phyloP scores from a whole-genome alignment of 257 asterid genomes.

The Anisodus acutangulus region DNA sequence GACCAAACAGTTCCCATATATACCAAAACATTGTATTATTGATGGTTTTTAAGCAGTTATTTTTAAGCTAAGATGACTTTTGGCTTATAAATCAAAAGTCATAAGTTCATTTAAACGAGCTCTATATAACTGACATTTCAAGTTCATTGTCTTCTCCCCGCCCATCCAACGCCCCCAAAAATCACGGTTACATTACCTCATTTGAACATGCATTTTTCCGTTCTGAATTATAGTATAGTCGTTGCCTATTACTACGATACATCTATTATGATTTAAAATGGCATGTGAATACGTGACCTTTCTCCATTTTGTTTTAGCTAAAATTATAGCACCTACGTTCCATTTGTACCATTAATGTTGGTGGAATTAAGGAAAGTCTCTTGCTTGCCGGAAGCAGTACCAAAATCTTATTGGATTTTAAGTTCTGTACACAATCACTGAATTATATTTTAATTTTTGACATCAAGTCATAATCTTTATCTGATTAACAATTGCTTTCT shows the following conservation, averaged over 20 bases:
- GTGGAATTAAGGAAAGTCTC: neutral
- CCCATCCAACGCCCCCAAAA: no score
- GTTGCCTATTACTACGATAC: neutral
- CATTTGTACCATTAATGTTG: neutral
- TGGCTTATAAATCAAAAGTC: no score
- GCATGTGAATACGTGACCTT: neutral
- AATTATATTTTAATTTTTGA: no score
- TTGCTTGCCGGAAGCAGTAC: neutral
- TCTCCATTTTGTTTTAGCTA: neutral
- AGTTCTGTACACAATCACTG: no score
- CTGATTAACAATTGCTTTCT: no score
- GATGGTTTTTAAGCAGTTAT: no score
- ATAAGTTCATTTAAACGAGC: no score
- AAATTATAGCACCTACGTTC: neutral
- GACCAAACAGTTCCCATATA: neutral
- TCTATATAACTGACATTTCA: no score
- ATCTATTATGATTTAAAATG: neutral
- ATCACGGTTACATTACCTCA: neutral
- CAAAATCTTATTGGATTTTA: neutral
- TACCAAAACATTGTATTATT: neutral
- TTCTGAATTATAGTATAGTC: neutral
- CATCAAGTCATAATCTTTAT: no score
- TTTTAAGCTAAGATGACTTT: no score
- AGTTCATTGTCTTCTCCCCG: no score
- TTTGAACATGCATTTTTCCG: neutral